Evolutionary conservation across 2,329 filamentous ascomycete species (phyloP).

Genomic region (Amauroascus verrucosus): DNA sequence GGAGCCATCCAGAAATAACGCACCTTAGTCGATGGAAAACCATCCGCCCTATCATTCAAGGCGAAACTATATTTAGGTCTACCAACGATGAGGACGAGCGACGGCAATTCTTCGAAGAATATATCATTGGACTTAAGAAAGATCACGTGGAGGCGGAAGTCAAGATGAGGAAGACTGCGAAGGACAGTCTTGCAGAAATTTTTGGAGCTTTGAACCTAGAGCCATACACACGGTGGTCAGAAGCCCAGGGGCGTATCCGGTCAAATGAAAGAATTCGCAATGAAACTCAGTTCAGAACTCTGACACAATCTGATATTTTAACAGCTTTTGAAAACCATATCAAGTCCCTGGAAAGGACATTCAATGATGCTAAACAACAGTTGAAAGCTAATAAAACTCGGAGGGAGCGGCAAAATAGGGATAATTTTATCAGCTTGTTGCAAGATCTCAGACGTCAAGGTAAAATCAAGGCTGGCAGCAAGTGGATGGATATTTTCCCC

Average conservation of each 20-base stretch:
- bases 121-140: slow-evolving; percentile 75
- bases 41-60: slow-evolving; percentile 83
- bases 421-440: slow-evolving; percentile 66
- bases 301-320: slow-evolving; percentile 83
- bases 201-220: slow-evolving; percentile 73
- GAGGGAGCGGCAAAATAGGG: slow-evolving; percentile 74
- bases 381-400: slow-evolving; percentile 73
- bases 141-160: slow-evolving; percentile 65
- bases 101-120: slow-evolving; percentile 85
- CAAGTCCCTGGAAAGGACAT: slow-evolving; percentile 77
- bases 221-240: slow-evolving; percentile 88
- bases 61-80: slow-evolving; percentile 88
- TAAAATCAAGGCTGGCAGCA: slow-evolving; percentile 78
- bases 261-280: slow-evolving; percentile 64
- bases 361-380: slow-evolving; percentile 83
- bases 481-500: slow-evolving; percentile 74
- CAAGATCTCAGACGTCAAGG: slow-evolving; percentile 62
- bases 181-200: slow-evolving; percentile 70
- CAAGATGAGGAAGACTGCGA: slow-evolving; percentile 62
- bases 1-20: slow-evolving; percentile 92
- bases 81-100: slow-evolving; percentile 81
- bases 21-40: slow-evolving; percentile 97
- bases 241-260: slow-evolving; percentile 74
- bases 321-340: slow-evolving; percentile 92
- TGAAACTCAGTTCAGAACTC: slow-evolving; percentile 73